Conservation (phyloP, 352 stramenopile genomes). For the Phytophthora nicotianae region DNA sequence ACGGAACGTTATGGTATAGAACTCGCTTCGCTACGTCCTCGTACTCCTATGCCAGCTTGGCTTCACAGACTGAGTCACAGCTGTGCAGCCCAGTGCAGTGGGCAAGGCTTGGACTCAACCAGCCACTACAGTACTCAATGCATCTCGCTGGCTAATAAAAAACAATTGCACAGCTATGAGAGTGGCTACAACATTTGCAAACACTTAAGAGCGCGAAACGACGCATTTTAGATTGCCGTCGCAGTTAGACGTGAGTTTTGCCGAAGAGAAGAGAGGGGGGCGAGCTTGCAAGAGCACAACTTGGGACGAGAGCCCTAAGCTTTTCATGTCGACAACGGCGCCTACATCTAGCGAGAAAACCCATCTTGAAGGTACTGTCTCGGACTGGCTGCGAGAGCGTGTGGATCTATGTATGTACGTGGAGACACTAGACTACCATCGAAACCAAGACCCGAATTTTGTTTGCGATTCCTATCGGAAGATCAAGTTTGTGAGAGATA, state of each 20-base stretch:
- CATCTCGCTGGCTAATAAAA: background rate
- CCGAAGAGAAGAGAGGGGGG: background rate
- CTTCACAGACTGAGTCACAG: background rate
- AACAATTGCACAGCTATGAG: background rate
- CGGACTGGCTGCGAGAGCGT: slow-evolving; percentile 37
- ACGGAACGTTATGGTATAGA: slow-evolving; percentile 5
- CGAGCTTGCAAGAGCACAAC: background rate
- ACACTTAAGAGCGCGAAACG: slow-evolving; percentile 26
- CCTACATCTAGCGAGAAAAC: slow-evolving; percentile 1
- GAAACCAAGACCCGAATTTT: slow-evolving; percentile 11
- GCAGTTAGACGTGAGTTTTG: slow-evolving; percentile 2
- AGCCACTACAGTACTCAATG: too few relatives aligned
- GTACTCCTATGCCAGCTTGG: too few relatives aligned
- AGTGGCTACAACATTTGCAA: background rate
- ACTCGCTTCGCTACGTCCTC: slow-evolving; percentile 2
- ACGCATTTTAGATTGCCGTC: slow-evolving; percentile 14
- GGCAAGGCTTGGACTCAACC: slow-evolving; percentile 1
- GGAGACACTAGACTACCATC: slow-evolving; percentile 33
- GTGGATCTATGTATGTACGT: slow-evolving; percentile 57
- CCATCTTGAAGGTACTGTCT: slow-evolving; percentile 17
- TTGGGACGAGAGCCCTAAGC: slow-evolving; percentile 13
- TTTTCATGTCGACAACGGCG: slow-evolving; percentile 14
- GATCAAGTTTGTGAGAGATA: slow-evolving; percentile 43
- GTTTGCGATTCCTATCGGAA: slow-evolving; percentile 56
- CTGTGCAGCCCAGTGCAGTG: slow-evolving; percentile 7